phyloP scores from a whole-genome alignment of 2,329 filamentous ascomycete species.

The Paraphaeosphaeria sporulosa region DNA sequence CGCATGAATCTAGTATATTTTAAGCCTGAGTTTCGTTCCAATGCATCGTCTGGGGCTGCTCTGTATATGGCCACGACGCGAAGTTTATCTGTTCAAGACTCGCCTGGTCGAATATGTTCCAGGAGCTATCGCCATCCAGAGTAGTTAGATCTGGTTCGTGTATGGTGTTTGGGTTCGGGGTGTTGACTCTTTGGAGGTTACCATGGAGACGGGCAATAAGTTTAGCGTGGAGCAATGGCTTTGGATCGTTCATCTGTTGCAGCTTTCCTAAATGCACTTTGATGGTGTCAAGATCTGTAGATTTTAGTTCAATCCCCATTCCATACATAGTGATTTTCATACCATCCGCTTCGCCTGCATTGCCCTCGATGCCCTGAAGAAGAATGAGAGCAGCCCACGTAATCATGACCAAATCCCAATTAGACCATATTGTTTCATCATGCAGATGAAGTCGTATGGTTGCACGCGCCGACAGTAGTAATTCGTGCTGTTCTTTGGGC shows the following conservation, averaged over 20 bases:
- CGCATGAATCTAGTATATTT: neutral
- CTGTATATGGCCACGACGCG: slow-evolving; percentile 9
- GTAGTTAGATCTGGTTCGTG: neutral
- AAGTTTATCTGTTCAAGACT: slow-evolving; percentile 12
- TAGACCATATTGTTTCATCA: slow-evolving; percentile 11
- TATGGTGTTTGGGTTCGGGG: neutral
- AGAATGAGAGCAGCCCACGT: slow-evolving; percentile 12
- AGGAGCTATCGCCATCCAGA: neutral
- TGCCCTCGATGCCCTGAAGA: slow-evolving; percentile 8
- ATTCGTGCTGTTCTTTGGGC: slow-evolving; percentile 9
- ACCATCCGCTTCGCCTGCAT: slow-evolving; percentile 10
- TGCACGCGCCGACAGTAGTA: slow-evolving; percentile 8
- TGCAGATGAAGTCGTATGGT: slow-evolving; percentile 9
- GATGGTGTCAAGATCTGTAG: slow-evolving; percentile 6
- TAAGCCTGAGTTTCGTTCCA: neutral
- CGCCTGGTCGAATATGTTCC: slow-evolving; percentile 9
- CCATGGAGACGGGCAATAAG: slow-evolving; percentile 4
- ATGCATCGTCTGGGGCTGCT: neutral
- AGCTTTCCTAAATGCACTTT: slow-evolving; percentile 7
- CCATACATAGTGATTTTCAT: neutral
- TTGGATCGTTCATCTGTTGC: slow-evolving; percentile 11
- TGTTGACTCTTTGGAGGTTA: slow-evolving; percentile 6
- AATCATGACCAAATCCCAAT: slow-evolving; percentile 12
- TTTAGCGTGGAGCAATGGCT: slow-evolving; percentile 5
- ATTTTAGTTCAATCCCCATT: neutral